Evolutionary conservation across 305 asterid genomes (phyloP).

Genomic region (Withania somnifera): DNA sequence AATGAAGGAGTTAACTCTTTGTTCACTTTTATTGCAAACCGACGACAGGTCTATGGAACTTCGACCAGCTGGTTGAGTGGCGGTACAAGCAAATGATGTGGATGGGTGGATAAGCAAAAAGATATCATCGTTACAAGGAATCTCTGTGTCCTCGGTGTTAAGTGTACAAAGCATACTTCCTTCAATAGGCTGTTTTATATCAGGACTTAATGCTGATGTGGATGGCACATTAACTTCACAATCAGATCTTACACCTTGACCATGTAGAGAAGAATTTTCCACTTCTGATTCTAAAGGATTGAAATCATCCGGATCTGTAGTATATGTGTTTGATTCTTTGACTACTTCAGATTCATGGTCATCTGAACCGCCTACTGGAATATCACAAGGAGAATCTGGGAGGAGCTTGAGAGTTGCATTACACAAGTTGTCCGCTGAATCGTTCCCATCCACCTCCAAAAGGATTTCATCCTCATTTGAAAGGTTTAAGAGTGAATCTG

Average conservation of each 20-base stretch:
- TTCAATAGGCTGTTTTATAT: constrained; percentile 29
- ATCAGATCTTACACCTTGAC: constrained; percentile 18
- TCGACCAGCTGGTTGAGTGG: constrained; percentile 28
- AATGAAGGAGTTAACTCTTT: constrained; percentile 19
- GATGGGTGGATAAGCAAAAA: constrained; percentile 95
- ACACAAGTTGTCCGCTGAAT: constrained; percentile 21
- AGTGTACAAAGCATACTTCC: constrained; percentile 47
- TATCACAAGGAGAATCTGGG: constrained; percentile 29
- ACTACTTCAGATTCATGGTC: constrained; percentile 25
- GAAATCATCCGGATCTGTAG: constrained; percentile 16
- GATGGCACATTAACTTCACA: constrained; percentile 34
- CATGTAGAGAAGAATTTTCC: constrained; percentile 15
- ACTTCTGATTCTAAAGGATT: constrained; percentile 24
- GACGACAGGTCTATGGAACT: constrained; percentile 26
- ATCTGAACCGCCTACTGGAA: constrained; percentile 20
- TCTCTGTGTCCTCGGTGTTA: constrained; percentile 84
- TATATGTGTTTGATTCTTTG: constrained; percentile 21
- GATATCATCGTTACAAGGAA: constrained; percentile 98
- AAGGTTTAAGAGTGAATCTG: constrained; percentile 83
- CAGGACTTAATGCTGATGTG: constrained; percentile 26
- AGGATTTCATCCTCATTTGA: constrained; percentile 63
- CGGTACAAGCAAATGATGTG: constrained; percentile 41
- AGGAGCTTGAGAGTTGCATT: constrained; percentile 18
- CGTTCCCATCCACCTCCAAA: constrained; percentile 48
- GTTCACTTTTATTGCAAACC: constrained; percentile 28